A percentile compares a stretch with the other conserved stretches of the same genome.
These are phyloP conservation scores for Trypanosoma grayi DNA, from an alignment of 208 protist genomes.

Conservation along the genomic window DNA sequence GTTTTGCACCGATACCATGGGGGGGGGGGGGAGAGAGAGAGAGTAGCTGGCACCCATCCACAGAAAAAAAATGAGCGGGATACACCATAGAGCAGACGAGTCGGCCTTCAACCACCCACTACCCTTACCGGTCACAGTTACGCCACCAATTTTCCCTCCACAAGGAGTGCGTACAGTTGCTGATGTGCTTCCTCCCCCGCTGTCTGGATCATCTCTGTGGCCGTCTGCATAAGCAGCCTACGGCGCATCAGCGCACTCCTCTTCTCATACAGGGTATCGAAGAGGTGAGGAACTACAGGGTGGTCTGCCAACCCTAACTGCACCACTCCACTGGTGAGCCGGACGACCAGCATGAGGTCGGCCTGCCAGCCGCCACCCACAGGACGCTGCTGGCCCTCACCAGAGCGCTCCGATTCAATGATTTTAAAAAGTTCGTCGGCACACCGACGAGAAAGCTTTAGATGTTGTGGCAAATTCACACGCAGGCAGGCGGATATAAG, in stretches of 20 bases:
- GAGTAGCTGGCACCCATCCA: too few relatives aligned
- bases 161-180: slow-evolving; percentile 29
- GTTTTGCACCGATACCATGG: too few relatives aligned
- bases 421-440: slow-evolving; percentile 9
- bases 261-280: slow-evolving; percentile 49
- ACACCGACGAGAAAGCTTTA: slow-evolving; percentile 6
- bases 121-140: too few relatives aligned
- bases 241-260: slow-evolving; percentile 57
- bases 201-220: slow-evolving; percentile 38
- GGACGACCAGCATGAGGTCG: slow-evolving; percentile 21
- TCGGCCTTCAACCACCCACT: too few relatives aligned
- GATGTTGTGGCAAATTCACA: not conserved
- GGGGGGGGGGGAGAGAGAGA: too few relatives aligned
- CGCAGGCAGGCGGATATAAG: slow-evolving; percentile 16
- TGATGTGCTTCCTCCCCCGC: slow-evolving; percentile 41
- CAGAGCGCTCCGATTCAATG: not conserved
- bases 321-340: slow-evolving; percentile 20
- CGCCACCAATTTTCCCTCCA: slow-evolving; percentile 27
- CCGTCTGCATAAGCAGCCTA: slow-evolving; percentile 43
- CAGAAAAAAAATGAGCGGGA: too few relatives aligned
- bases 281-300: slow-evolving; percentile 39
- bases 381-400: not conserved
- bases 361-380: slow-evolving; percentile 7
- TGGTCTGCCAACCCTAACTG: slow-evolving; percentile 19
- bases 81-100: too few relatives aligned